A percentile compares a stretch with the other conserved stretches of the same genome.
phyloP scores from a whole-genome alignment of 352 stramenopile genomes.

The Phytophthora syringae region DNA sequence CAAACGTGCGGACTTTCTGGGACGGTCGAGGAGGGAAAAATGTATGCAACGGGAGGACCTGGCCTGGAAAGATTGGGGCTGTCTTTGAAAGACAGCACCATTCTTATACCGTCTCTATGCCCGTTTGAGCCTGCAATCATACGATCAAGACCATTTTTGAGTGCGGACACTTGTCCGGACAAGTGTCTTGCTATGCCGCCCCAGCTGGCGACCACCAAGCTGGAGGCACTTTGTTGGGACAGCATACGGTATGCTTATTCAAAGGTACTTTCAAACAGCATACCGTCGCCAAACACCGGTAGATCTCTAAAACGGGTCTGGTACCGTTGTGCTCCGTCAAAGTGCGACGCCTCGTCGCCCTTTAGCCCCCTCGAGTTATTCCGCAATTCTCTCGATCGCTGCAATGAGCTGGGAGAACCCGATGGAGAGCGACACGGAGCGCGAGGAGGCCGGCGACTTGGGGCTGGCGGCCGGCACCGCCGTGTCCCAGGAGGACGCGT shows the following conservation, averaged over 20 bases:
- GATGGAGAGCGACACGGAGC: slow-evolving; percentile 66
- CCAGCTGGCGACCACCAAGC: no score
- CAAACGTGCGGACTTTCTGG: neutral
- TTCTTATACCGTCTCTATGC: slow-evolving; percentile 22
- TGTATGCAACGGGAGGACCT: neutral
- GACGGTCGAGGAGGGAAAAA: neutral
- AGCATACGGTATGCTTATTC: no score
- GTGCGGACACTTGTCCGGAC: slow-evolving; percentile 2
- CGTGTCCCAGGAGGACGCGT: slow-evolving; percentile 99
- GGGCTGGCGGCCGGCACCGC: slow-evolving; percentile 68
- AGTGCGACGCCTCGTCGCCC: neutral
- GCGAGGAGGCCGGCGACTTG: slow-evolving; percentile 48
- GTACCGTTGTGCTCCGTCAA: neutral
- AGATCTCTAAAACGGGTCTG: neutral
- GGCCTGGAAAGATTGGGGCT: neutral
- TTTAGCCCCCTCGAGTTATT: slow-evolving; percentile 23
- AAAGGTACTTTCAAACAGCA: neutral
- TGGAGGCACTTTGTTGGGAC: no score
- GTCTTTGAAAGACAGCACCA: neutral
- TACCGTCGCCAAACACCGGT: neutral
- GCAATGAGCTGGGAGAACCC: slow-evolving; percentile 77
- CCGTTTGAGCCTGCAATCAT: slow-evolving; percentile 12
- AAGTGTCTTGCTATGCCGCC: slow-evolving; percentile 12
- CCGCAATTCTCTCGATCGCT: slow-evolving; percentile 33
- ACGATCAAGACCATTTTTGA: slow-evolving; percentile 31